Evolutionary conservation across 768 basidiomycete genomes (phyloP), one percentile per base, ranked within the genome.

Genomic region (Pholiota conissans): DNA sequence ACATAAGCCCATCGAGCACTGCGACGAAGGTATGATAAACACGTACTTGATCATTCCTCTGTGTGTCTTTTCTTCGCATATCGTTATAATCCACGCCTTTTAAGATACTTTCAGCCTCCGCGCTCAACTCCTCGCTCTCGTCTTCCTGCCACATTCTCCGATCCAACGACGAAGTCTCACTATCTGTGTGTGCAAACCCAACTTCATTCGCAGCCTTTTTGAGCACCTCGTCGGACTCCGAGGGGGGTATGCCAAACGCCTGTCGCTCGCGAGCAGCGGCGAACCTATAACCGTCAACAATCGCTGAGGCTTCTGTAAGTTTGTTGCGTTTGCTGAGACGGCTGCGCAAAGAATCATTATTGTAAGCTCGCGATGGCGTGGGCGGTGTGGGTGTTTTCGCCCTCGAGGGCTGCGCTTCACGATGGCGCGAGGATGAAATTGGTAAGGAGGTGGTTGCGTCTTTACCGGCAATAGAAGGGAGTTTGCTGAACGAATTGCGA

Each of bases 211-310:
- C 56, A 3, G 52, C 47, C 11, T 27, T 42, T 11, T 40, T 63
- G 28, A 63, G 63, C 9, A 67, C 60, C 37, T 68, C 73, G 16
- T 78, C 75, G 11, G 76, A 78, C 8, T 73, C 70, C 3, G 81
- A 80, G 2, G 77, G 71, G 4, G 75, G 76, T 46, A 84, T 80
- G 5, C 84, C 84, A 60, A 83, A 79, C n/a, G 78, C 81, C 58
- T 72, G 71, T 40, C 79, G 71, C 61, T 83, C 79, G 13, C 76
- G 74, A 40, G 76, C 76, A 29, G 79, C 78, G 14, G 75, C 75
- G 35, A 71, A 65, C 24, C 65, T 61, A 54, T 66, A 63, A 4
- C 48, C 59, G 18, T 66, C 59, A 24, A 52, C 56, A n/a, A 63
- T 55, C 20, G 60, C 51, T 37, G 59, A 46, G 8, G 62, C 62